A percentile compares a stretch with the other conserved stretches of the same genome.
Evolutionary conservation across 176 grass and related monocot genomes (phyloP).

Genomic region (Triticum turgidum): DNA sequence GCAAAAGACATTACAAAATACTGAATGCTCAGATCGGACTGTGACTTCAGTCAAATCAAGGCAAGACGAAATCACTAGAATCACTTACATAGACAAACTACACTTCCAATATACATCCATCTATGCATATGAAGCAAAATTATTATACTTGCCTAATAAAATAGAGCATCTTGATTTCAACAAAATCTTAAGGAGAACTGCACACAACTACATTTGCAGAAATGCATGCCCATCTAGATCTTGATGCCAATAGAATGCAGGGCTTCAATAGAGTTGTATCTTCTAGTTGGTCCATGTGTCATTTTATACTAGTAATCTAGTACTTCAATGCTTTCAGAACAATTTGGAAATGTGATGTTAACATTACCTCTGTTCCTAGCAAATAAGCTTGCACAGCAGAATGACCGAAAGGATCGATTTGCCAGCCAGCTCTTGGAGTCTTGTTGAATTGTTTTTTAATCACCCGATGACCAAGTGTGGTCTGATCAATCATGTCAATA

Average conservation of each 20-base stretch:
- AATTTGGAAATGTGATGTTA: conserved; percentile 26
- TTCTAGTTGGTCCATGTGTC: neutral
- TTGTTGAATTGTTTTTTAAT: conserved; percentile 89
- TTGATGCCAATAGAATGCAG: neutral
- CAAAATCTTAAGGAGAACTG: too few species aligned
- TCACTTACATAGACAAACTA: neutral
- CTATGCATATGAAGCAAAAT: conserved; percentile 3
- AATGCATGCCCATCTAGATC: too few species aligned
- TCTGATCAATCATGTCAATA: conserved; percentile 98
- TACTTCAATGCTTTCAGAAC: neutral
- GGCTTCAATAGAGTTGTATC: neutral
- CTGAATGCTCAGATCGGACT: neutral
- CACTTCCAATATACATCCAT: neutral
- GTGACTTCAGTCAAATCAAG: neutral
- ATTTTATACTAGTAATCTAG: neutral
- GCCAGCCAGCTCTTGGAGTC: conserved; percentile 82
- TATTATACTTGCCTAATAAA: neutral
- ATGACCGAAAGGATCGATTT: conserved; percentile 97
- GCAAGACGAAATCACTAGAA: neutral
- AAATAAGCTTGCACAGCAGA: conserved; percentile 86
- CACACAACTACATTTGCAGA: too few species aligned
- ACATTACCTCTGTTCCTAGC: conserved; percentile 77
- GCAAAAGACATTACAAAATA: neutral
- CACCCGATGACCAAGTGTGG: conserved; percentile 78
- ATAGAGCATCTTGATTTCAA: conserved; percentile 1